Conservation (phyloP, 2,329 filamentous ascomycete genomes). For the Ceratocystis huliohia region DNA sequence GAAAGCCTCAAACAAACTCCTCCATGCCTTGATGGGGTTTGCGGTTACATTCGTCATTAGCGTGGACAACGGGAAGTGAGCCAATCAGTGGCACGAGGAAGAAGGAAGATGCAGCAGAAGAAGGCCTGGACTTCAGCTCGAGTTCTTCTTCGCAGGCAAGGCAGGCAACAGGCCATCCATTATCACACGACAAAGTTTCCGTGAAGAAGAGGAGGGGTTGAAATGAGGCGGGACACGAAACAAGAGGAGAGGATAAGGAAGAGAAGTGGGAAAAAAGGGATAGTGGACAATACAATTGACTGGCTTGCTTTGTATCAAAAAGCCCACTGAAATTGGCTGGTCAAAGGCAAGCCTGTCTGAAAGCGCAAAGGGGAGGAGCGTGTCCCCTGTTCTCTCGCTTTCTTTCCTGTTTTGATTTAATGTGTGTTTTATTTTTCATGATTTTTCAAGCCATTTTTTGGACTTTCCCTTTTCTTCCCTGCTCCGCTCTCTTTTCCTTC, state of each 20-base stretch:
- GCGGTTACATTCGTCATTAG: background rate
- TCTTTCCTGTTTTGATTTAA: too few relatives aligned
- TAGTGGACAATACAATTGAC: background rate
- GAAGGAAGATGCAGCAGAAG: too few relatives aligned
- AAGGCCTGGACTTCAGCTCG: too few relatives aligned
- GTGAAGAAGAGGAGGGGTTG: too few relatives aligned
- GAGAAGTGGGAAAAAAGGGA: too few relatives aligned
- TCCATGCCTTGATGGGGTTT: background rate
- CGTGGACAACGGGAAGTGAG: background rate
- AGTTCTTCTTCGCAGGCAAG: too few relatives aligned
- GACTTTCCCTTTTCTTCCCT: background rate
- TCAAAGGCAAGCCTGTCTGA: background rate
- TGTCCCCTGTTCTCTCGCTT: too few relatives aligned
- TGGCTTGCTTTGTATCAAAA: background rate
- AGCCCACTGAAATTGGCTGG: background rate
- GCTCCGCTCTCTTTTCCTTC: background rate
- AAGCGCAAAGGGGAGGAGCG: too few relatives aligned
- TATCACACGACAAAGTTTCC: too few relatives aligned
- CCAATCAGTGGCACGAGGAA: background rate
- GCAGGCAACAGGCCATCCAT: too few relatives aligned
- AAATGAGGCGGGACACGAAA: too few relatives aligned
- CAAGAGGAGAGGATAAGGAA: too few relatives aligned
- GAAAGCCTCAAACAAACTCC: background rate
- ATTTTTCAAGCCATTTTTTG: background rate
- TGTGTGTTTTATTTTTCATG: background rate